These are phyloP conservation scores for Yamadazyma conglobata DNA, from an alignment of 1,139 yeast genomes.

Conservation along the genomic window DNA sequence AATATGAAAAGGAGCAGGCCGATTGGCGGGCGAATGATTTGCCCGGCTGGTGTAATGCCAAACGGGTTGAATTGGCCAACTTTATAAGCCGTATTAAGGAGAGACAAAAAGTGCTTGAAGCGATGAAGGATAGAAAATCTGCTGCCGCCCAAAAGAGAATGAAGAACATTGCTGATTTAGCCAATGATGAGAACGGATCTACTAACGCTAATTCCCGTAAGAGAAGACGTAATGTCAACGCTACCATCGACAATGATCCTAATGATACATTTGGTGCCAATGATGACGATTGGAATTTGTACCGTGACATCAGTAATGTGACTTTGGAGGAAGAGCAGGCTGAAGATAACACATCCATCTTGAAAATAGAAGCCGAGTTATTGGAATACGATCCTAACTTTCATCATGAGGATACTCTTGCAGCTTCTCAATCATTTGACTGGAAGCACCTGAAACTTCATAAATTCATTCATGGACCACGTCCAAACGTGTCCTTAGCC, in stretches of 20 bases:
- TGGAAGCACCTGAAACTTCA: conserved; percentile 83
- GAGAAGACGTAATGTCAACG: conserved; percentile 52
- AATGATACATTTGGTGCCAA: conserved; percentile 94
- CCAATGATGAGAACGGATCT: conserved; percentile 60
- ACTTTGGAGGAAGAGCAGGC: conserved; percentile 73
- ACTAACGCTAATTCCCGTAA: conserved; percentile 37
- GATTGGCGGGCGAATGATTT: conserved; percentile 78
- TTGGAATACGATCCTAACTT: conserved; percentile 81
- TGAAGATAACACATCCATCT: conserved; percentile 59
- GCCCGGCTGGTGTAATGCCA: conserved; percentile 73
- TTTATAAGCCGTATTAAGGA: conserved; percentile 62
- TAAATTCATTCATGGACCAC: conserved; percentile 84
- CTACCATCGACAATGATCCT: conserved; percentile 83
- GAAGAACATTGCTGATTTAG: conserved; percentile 87
- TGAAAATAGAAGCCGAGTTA: conserved; percentile 68
- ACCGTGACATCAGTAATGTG: conserved; percentile 75
- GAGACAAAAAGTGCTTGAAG: conserved; percentile 66
- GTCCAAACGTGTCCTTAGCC: conserved; percentile 48
- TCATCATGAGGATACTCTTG: conserved; percentile 76
- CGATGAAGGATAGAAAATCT: conserved; percentile 84
- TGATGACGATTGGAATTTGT: conserved; percentile 94
- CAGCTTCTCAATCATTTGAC: conserved; percentile 71
- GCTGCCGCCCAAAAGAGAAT: conserved; percentile 89
- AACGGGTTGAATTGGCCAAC: conserved; percentile 57
- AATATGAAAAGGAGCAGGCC: conserved; percentile 56